phyloP scores from a whole-genome alignment of 345 rosid genomes.

The Murraya paniculata region DNA sequence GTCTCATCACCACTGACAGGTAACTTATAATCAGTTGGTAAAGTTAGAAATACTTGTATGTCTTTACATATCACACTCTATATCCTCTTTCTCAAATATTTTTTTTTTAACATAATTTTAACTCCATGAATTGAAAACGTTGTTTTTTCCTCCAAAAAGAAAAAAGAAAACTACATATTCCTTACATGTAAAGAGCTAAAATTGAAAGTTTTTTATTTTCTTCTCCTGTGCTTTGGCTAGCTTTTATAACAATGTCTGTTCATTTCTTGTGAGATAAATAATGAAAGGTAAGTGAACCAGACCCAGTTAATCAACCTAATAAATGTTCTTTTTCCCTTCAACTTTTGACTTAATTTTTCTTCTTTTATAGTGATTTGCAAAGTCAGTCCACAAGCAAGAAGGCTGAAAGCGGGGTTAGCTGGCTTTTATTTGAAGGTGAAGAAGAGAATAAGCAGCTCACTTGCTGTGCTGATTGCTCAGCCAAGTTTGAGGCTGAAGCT shows the following conservation, averaged over 20 bases:
- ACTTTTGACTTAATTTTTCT: neutral
- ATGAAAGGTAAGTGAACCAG: neutral
- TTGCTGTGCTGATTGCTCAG: constrained; percentile 49
- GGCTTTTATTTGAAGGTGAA: constrained; percentile 32
- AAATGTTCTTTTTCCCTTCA: neutral
- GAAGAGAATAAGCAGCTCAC: constrained; percentile 41
- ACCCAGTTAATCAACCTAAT: neutral
- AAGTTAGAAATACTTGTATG: constrained; percentile 18
- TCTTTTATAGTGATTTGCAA: constrained; percentile 31
- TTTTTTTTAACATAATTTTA: neutral
- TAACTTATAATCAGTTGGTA: constrained; percentile 25
- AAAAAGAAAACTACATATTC: neutral
- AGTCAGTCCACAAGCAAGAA: constrained; percentile 41
- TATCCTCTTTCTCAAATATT: neutral
- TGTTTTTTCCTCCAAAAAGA: neutral
- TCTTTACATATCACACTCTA: neutral
- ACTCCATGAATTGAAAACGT: neutral
- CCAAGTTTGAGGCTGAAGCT: constrained; percentile 49
- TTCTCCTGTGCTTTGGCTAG: neutral
- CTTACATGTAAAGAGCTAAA: neutral
- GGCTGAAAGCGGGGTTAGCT: constrained; percentile 36
- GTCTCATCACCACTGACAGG: constrained; percentile 76
- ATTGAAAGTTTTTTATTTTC: neutral
- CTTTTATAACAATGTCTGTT: neutral
- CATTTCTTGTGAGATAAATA: neutral